These are phyloP conservation scores for Boletus edulis DNA, from an alignment of 768 basidiomycete species.

Conservation along the genomic window DNA sequence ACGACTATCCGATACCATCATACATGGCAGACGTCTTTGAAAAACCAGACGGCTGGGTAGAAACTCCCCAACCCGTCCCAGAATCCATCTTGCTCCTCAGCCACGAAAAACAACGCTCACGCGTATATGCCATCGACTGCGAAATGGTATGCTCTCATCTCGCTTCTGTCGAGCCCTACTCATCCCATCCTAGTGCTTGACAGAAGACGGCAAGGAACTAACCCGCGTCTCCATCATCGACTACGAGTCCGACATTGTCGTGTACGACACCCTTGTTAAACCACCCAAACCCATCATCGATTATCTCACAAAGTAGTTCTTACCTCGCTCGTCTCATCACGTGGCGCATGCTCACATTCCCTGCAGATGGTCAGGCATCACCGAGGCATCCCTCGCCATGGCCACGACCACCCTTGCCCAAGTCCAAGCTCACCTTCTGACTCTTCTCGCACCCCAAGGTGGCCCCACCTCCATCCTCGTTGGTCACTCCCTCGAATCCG, in stretches of 20 bases:
- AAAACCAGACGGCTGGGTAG: slow-evolving; percentile 72
- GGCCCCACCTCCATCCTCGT: slow-evolving; percentile 73
- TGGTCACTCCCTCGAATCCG: slow-evolving; percentile 95
- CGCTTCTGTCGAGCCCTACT: not conserved
- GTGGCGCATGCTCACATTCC: not conserved
- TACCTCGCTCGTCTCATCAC: too few species aligned
- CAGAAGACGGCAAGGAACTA: slow-evolving; percentile 87
- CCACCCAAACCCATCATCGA: slow-evolving; percentile 82
- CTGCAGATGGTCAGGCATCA: slow-evolving; percentile 90
- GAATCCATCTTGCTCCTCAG: slow-evolving; percentile 32
- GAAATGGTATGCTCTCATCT: slow-evolving; percentile 74
- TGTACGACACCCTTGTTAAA: slow-evolving; percentile 90
- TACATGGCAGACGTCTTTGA: slow-evolving; percentile 75
- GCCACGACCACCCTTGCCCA: slow-evolving; percentile 78
- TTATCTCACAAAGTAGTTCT: slow-evolving; percentile 81
- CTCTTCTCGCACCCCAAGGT: slow-evolving; percentile 52
- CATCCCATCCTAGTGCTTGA: slow-evolving; percentile 61
- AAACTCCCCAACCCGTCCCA: slow-evolving; percentile 58
- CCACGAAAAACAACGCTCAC: slow-evolving; percentile 35
- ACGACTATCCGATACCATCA: slow-evolving; percentile 87
- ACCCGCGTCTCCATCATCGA: slow-evolving; percentile 86
- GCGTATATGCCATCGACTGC: slow-evolving; percentile 88
- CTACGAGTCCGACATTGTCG: slow-evolving; percentile 60
- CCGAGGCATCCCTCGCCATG: slow-evolving; percentile 59
- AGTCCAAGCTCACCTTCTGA: slow-evolving; percentile 71